Percentiles rank a stretch among this genome's conserved stretches.
Conservation (phyloP, 164 flowering plant genomes). For the Magnolia kwangsiensis region DNA sequence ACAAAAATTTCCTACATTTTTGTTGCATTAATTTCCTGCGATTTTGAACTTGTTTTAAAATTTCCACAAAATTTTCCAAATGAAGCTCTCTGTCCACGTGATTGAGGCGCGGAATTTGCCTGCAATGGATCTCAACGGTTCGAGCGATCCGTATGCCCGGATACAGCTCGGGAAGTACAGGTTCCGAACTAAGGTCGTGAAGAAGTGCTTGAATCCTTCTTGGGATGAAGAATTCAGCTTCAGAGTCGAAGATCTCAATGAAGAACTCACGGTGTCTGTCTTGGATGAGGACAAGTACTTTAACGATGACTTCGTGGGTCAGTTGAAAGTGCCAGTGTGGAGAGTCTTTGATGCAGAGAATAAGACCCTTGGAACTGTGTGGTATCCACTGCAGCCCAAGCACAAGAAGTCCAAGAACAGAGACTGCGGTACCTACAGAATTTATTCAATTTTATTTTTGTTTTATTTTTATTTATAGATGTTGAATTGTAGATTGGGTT, state of each 20-base stretch:
- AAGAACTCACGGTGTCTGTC: conserved; percentile 62
- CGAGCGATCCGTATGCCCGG: conserved; percentile 81
- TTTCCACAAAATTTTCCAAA: not conserved
- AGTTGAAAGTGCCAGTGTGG: conserved; percentile 52
- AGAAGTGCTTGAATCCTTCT: conserved; percentile 71
- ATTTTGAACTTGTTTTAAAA: not conserved
- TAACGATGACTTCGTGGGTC: conserved; percentile 81
- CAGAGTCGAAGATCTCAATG: conserved; percentile 76
- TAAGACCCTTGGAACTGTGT: conserved; percentile 61
- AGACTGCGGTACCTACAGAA: conserved; percentile 60
- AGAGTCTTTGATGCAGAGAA: conserved; percentile 63
- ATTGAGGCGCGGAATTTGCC: conserved; percentile 70
- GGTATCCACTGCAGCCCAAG: conserved; percentile 75
- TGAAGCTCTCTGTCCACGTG: conserved; percentile 75
- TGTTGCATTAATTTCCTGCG: not conserved
- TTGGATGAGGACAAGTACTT: conserved; percentile 88
- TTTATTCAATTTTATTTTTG: not conserved
- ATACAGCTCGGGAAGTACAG: conserved; percentile 67
- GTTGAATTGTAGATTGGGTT: not conserved
- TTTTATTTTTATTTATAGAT: not conserved
- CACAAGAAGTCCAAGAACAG: conserved; percentile 65
- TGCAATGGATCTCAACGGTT: conserved; percentile 78
- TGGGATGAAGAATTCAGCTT: conserved; percentile 85
- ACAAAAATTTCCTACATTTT: not conserved
- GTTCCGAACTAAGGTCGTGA: conserved; percentile 72